A percentile compares a stretch with the other conserved stretches of the same genome.
Evolutionary conservation across 331 rosid genomes (phyloP).

Genomic region (Quercus phellos): DNA sequence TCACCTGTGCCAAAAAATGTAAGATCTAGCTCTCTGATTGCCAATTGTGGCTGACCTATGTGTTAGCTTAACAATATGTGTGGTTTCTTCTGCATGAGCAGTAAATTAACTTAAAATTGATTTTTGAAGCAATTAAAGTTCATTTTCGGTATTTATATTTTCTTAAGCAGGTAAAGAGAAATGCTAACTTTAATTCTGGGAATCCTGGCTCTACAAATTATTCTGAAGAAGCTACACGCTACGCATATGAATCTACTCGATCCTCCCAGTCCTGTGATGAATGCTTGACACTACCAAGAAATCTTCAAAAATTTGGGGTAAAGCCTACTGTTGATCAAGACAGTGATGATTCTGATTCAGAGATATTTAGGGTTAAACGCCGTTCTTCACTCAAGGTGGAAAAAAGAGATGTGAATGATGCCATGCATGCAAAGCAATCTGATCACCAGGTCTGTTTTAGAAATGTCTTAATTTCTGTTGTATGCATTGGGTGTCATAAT

Average conservation of each 20-base stretch:
- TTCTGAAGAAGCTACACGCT: slow-evolving; percentile 28
- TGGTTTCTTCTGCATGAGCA: slow-evolving; percentile 8
- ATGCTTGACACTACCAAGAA: slow-evolving; percentile 25
- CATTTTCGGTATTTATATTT: slow-evolving; percentile 5
- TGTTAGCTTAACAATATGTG: background rate
- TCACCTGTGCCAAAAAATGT: slow-evolving; percentile 39
- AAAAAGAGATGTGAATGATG: slow-evolving; percentile 43
- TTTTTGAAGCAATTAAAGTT: slow-evolving; percentile 17
- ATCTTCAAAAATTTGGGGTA: slow-evolving; percentile 28
- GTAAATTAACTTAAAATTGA: background rate
- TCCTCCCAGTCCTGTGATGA: slow-evolving; percentile 42
- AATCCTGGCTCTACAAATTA: slow-evolving; percentile 34
- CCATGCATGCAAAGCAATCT: slow-evolving; percentile 33
- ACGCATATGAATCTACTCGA: slow-evolving; percentile 39
- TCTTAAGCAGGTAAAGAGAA: slow-evolving; percentile 44
- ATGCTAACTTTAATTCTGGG: slow-evolving; percentile 24
- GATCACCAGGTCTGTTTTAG: slow-evolving; percentile 59
- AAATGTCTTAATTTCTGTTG: background rate
- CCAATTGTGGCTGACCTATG: slow-evolving; percentile 4
- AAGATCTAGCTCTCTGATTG: slow-evolving; percentile 27
- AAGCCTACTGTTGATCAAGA: slow-evolving; percentile 41
- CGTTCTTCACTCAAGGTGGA: slow-evolving; percentile 71
- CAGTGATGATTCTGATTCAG: slow-evolving; percentile 80
- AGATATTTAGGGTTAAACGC: slow-evolving; percentile 85
- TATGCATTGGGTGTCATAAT: background rate